Percentiles rank a stretch among this genome's conserved stretches.
Evolutionary conservation across 768 basidiomycete species (phyloP).

Genomic region (Epithele typhae): DNA sequence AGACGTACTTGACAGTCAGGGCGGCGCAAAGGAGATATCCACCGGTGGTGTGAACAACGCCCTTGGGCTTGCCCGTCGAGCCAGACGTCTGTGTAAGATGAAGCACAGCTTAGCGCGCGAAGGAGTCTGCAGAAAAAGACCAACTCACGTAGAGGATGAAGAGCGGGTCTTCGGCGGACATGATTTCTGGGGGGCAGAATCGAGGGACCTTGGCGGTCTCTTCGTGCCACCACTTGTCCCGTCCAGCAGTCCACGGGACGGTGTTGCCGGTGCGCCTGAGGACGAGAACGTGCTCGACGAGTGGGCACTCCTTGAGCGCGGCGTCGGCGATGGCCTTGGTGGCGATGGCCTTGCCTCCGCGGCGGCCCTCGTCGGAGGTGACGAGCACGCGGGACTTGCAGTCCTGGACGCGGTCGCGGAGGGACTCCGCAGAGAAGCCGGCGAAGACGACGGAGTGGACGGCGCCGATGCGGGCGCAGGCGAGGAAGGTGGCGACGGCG

Average conservation of each 20-base stretch:
- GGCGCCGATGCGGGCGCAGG: conserved; percentile 95
- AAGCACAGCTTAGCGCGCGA: conserved; percentile 1
- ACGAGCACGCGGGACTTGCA: conserved; percentile 89
- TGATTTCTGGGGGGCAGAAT: conserved; percentile 85
- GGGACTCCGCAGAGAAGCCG: conserved; percentile 91
- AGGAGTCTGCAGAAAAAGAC: not conserved
- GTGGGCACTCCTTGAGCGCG: conserved; percentile 79
- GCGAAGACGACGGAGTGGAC: conserved; percentile 97
- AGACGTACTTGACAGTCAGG: conserved; percentile 94
- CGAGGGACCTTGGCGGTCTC: conserved; percentile 77
- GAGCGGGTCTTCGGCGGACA: conserved; percentile 92
- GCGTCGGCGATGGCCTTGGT: conserved; percentile 93
- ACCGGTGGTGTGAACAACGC: conserved; percentile 86
- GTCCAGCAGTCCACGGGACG: conserved; percentile 74
- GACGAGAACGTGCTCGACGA: conserved; percentile 88
- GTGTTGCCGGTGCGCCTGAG: conserved; percentile 81
- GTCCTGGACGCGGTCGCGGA: conserved; percentile 89
- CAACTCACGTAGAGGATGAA: conserved; percentile 94
- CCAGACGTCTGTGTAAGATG: conserved; percentile 69
- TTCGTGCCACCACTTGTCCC: conserved; percentile 98
- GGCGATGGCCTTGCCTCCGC: conserved; percentile 93
- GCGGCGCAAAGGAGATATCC: conserved; percentile 92
- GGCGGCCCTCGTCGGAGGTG: conserved; percentile 90
- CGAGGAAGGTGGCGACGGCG: conserved; percentile 93
- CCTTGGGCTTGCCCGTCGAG: conserved; percentile 95